Conservation (phyloP, 352 stramenopile genomes). For the Phytophthora cryptogea region DNA sequence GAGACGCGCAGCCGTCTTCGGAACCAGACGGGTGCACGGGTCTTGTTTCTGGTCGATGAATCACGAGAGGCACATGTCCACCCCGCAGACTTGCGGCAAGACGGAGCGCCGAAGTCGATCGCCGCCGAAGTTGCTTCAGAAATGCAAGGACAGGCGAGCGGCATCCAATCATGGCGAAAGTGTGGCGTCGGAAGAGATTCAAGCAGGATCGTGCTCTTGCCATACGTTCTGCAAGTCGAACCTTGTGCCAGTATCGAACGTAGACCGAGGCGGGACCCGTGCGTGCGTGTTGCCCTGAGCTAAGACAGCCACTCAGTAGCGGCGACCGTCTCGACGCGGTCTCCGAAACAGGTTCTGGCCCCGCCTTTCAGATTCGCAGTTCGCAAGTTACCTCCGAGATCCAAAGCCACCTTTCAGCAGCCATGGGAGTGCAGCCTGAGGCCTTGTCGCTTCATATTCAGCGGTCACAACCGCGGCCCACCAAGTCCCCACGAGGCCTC, state of each 20-base stretch:
- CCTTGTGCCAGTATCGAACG: slow-evolving; percentile 1
- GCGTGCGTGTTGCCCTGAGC: slow-evolving; percentile 6
- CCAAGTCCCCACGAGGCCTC: slow-evolving; percentile 23
- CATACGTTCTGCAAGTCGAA: slow-evolving; percentile 14
- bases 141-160: slow-evolving; percentile 19
- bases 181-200: not conserved
- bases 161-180: slow-evolving; percentile 28
- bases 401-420: slow-evolving; percentile 4
- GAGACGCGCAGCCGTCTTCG: not conserved
- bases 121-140: slow-evolving; percentile 14
- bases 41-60: slow-evolving; percentile 11
- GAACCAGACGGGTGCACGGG: slow-evolving; percentile 6
- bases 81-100: not conserved
- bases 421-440: slow-evolving; percentile 31
- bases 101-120: not conserved
- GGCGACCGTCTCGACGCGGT: slow-evolving; percentile 1
- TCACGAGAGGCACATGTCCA: slow-evolving; percentile 3
- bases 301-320: slow-evolving; percentile 12
- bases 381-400: slow-evolving; percentile 17
- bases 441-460: slow-evolving; percentile 24
- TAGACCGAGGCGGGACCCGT: not conserved
- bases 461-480: slow-evolving; percentile 9
- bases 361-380: slow-evolving; percentile 15
- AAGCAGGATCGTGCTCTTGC: not conserved
- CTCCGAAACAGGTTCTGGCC: not conserved